A percentile compares a stretch with the other conserved stretches of the same genome.
phyloP scores from a whole-genome alignment of 257 asterid genomes.

The Solanum pinnatisectum region DNA sequence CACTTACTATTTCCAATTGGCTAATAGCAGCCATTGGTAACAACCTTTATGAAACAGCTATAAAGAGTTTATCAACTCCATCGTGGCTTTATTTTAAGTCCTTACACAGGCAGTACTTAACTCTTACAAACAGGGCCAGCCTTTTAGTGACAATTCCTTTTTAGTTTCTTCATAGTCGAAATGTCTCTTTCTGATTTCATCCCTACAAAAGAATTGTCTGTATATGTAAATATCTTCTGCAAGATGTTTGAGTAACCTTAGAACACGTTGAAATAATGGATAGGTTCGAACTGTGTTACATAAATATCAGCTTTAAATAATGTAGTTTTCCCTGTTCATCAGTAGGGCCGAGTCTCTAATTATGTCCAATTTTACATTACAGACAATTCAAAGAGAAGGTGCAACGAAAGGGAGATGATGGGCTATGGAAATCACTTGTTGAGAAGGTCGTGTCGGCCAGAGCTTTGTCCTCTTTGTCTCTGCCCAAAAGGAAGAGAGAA shows the following conservation, averaged over 20 bases:
- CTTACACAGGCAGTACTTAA: neutral
- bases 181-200: neutral
- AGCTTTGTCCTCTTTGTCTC: constrained; percentile 45
- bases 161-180: neutral
- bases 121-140: neutral
- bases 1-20: neutral
- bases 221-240: neutral
- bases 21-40: neutral
- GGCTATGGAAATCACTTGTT: constrained; percentile 58
- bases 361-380: neutral
- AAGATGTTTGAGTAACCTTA: neutral
- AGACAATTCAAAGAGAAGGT: constrained; percentile 67
- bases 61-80: neutral
- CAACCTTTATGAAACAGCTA: neutral
- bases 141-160: neutral
- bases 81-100: neutral
- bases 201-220: neutral
- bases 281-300: neutral
- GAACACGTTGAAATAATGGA: neutral
- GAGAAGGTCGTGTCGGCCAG: constrained; percentile 60
- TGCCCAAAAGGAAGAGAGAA: constrained; percentile 53
- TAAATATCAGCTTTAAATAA: neutral
- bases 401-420: constrained; percentile 30
- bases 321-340: neutral
- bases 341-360: constrained; percentile 5